Evolutionary conservation across 495 filamentous ascomycete species (phyloP).

Genomic region (Trichocladium antarcticum): DNA sequence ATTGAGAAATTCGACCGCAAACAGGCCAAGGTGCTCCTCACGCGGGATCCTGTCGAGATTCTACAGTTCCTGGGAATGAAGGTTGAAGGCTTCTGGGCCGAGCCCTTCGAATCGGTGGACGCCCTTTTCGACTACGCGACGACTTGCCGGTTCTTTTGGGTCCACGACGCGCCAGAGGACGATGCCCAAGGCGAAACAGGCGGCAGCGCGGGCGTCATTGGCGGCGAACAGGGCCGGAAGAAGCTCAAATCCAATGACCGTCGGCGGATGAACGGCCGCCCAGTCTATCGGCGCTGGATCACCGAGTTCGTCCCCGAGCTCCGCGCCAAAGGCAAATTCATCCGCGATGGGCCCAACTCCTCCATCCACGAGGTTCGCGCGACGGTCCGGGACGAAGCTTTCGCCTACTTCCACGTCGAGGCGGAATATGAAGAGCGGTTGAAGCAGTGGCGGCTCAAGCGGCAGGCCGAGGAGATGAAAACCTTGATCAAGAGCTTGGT

Average conservation of each 20-base stretch:
- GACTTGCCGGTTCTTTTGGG: conserved; percentile 43
- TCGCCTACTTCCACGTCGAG: conserved; percentile 26
- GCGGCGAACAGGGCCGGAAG: conserved; percentile 24
- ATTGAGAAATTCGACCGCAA: conserved; percentile 48
- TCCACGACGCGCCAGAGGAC: conserved; percentile 14
- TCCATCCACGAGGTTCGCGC: conserved; percentile 15
- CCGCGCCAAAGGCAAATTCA: conserved; percentile 23
- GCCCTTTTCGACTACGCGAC: conserved; percentile 48
- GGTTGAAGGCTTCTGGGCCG: conserved; percentile 28
- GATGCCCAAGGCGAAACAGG: conserved; percentile 12
- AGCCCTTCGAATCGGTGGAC: conserved; percentile 38
- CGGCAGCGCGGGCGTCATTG: conserved; percentile 8
- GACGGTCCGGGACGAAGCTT: conserved; percentile 25
- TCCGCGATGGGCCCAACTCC: neutral
- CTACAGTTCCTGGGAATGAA: conserved; percentile 51
- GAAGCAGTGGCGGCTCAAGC: conserved; percentile 22
- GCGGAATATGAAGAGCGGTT: conserved; percentile 18
- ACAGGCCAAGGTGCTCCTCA: conserved; percentile 46
- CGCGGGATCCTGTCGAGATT: conserved; percentile 38
- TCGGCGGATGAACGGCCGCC: conserved; percentile 35
- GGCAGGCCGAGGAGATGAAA: conserved; percentile 21
- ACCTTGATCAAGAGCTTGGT: conserved; percentile 27
- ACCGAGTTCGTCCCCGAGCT: conserved; percentile 43
- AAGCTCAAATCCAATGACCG: conserved; percentile 44
- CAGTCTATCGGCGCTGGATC: conserved; percentile 41